These are phyloP conservation scores for Aspergillus japonicus DNA, from an alignment of 2,329 filamentous ascomycete genomes.

Conservation along the genomic window DNA sequence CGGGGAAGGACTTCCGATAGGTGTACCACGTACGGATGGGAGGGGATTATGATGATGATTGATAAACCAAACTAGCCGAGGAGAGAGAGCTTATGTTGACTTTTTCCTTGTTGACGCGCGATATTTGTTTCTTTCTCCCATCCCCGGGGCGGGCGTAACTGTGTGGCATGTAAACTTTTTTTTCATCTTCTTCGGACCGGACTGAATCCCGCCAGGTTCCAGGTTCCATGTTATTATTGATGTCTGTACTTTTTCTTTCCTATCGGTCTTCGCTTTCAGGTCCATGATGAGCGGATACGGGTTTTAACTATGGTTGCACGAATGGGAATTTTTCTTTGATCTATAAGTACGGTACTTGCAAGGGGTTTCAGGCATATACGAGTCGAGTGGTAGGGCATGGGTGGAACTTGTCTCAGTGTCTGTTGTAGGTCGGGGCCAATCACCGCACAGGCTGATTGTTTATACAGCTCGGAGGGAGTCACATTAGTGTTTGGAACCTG, in stretches of 20 bases:
- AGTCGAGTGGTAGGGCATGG: too few relatives aligned
- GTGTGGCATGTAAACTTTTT: not conserved
- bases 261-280: slow-evolving; percentile 6
- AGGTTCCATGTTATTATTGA: slow-evolving; percentile 11
- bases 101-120: not conserved
- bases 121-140: too few relatives aligned
- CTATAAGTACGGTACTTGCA: not conserved
- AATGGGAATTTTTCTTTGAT: slow-evolving; percentile 10
- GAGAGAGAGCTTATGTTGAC: slow-evolving; percentile 1
- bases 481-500: too few relatives aligned
- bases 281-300: slow-evolving; percentile 19
- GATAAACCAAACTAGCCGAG: not conserved
- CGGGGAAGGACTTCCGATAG: too few relatives aligned
- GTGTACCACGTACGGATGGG: too few relatives aligned
- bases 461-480: too few relatives aligned
- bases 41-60: not conserved
- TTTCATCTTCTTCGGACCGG: too few relatives aligned
- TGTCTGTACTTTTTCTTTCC: slow-evolving; percentile 6
- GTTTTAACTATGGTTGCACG: slow-evolving; percentile 14
- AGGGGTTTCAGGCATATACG: too few relatives aligned
- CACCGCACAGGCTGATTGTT: too few relatives aligned
- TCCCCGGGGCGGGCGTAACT: not conserved
- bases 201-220: too few relatives aligned
- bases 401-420: too few relatives aligned
- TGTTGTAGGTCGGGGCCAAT: too few relatives aligned